These are phyloP conservation scores for Tolypocladium paradoxum DNA, from an alignment of 2,329 filamentous ascomycete species.

Conservation along the genomic window DNA sequence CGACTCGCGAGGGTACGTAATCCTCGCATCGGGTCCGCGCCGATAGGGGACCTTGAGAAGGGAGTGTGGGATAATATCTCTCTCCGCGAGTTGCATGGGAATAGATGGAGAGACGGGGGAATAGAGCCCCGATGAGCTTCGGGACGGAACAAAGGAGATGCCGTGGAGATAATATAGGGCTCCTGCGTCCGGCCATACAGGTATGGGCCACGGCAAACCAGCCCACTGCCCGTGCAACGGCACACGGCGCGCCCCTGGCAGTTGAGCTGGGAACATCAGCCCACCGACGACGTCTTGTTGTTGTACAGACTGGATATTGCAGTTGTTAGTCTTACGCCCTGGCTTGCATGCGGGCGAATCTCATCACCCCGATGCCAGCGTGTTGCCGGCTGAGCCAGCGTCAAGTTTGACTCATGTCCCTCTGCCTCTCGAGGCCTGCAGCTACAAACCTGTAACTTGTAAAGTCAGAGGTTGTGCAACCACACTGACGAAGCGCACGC, in stretches of 20 bases:
- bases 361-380: too few species aligned
- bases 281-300: background rate
- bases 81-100: background rate
- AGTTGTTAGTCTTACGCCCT: background rate
- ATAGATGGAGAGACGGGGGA: background rate
- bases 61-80: background rate
- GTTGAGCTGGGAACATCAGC: background rate
- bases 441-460: background rate
- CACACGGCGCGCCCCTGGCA: background rate
- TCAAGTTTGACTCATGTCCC: too few species aligned
- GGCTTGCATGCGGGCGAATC: background rate
- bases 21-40: background rate
- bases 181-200: background rate
- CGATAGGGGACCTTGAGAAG: background rate
- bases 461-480: background rate
- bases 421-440: background rate
- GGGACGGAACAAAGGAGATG: background rate
- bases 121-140: background rate
- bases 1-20: background rate
- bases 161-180: background rate
- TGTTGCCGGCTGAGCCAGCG: background rate
- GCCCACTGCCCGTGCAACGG: background rate
- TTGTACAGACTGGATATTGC: background rate
- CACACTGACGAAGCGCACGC: background rate
- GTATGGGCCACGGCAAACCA: too few species aligned